phyloP scores from a whole-genome alignment of 495 filamentous ascomycete genomes.

The Aspergillus ostianus region DNA sequence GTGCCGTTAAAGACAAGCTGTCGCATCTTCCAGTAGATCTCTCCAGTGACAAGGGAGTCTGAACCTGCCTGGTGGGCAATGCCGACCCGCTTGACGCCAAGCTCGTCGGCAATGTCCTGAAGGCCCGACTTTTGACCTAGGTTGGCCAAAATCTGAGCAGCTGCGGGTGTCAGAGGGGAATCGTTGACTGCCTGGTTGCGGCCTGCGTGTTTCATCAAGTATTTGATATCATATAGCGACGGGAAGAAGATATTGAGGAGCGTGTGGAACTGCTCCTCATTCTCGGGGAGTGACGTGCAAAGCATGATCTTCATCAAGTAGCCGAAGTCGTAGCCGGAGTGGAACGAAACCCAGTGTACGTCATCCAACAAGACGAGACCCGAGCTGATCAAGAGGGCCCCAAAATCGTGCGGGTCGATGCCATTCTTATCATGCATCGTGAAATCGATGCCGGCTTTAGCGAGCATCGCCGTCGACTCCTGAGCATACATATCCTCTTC shows the following conservation, averaged over 20 bases:
- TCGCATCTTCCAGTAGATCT: constrained; percentile 86
- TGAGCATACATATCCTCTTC: constrained; percentile 96
- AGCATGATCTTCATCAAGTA: constrained; percentile 92
- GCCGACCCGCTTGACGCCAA: constrained; percentile 83
- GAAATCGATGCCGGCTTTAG: constrained; percentile 87
- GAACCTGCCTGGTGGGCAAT: constrained; percentile 86
- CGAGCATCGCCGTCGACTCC: constrained; percentile 83
- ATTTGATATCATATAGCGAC: constrained; percentile 91
- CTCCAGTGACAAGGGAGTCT: constrained; percentile 87
- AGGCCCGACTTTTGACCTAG: constrained; percentile 84
- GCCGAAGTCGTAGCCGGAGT: constrained; percentile 98
- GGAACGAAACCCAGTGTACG: constrained; percentile 94
- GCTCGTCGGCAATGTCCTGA: constrained; percentile 88
- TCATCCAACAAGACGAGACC: constrained; percentile 86
- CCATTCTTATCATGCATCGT: constrained; percentile 74
- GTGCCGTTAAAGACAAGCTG: constrained; percentile 81
- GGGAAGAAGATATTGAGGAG: constrained; percentile 90
- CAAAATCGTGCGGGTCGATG: constrained; percentile 89
- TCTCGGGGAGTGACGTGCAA: constrained; percentile 74
- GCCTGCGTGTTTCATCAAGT: constrained; percentile 84
- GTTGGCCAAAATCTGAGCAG: constrained; percentile 67
- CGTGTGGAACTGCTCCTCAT: constrained; percentile 82
- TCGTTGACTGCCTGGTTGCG: constrained; percentile 61
- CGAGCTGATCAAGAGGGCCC: constrained; percentile 82
- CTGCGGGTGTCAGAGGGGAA: constrained; percentile 58